A percentile compares a stretch with the other conserved stretches of the same genome.
Conservation (phyloP, 169 alveolate species). For the Plasmodium cynomolgi region DNA sequence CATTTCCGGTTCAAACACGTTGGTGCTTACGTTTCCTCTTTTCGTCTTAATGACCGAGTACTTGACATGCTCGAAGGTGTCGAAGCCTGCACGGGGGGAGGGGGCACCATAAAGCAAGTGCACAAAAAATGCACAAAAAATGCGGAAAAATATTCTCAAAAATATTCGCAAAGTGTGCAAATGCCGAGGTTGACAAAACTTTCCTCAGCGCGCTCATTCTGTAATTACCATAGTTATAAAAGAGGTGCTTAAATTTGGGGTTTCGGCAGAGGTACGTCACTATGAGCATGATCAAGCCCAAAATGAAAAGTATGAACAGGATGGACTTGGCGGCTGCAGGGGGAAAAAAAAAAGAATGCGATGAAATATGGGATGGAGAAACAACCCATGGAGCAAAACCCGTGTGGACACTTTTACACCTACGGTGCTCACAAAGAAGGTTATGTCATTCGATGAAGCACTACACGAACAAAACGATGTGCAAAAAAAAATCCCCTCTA, state of each 20-base stretch:
- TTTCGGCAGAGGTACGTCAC: conserved; percentile 70
- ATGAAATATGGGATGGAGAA: background rate
- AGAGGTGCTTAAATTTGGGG: conserved; percentile 52
- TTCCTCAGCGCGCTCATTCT: background rate
- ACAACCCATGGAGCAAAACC: background rate
- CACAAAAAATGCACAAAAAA: background rate
- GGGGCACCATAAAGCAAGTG: background rate
- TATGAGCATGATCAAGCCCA: conserved; percentile 71
- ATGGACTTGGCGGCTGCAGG: conserved; percentile 66
- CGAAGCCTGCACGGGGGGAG: conserved; percentile 65
- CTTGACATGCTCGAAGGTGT: conserved; percentile 79
- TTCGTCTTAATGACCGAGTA: conserved; percentile 80
- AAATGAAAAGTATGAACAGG: conserved; percentile 47
- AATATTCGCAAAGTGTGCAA: background rate
- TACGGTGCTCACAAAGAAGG: background rate
- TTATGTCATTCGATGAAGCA: background rate
- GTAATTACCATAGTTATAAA: conserved; percentile 64
- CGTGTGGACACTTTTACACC: background rate
- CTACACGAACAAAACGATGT: background rate
- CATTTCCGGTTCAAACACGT: conserved; percentile 85
- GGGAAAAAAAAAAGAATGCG: background rate
- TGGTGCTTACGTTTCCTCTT: conserved; percentile 50
- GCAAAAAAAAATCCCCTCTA: background rate
- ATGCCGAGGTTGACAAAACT: background rate
- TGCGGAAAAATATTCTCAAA: background rate